Conservation (phyloP, 306 rosid genomes). For the Senna tora region DNA sequence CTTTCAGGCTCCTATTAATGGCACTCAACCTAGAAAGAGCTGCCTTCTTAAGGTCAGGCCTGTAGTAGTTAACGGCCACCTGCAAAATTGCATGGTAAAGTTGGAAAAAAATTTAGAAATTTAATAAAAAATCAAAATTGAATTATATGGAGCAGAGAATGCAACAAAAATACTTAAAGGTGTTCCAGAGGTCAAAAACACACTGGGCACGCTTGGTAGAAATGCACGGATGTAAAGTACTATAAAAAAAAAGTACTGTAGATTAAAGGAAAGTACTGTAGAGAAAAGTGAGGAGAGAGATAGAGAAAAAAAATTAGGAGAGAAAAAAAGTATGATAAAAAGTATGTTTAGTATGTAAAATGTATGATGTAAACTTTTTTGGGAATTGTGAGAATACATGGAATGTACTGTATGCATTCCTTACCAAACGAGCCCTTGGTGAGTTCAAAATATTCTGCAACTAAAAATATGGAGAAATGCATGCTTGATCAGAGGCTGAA, state of each 20-base stretch:
- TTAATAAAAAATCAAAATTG: not conserved
- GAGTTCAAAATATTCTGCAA: not conserved
- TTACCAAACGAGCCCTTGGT: no score
- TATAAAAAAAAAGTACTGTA: no score
- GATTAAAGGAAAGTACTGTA: no score
- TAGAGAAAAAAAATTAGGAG: no score
- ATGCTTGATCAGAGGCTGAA: not conserved
- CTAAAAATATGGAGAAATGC: not conserved
- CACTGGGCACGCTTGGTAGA: no score
- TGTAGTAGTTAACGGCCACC: conserved; percentile 80
- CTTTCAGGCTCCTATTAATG: conserved; percentile 81
- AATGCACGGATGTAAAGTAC: no score
- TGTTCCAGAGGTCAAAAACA: not conserved
- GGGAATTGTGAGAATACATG: no score
- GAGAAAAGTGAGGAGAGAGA: no score
- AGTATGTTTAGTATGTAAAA: no score
- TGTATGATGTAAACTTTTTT: no score
- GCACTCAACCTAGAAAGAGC: conserved; percentile 94
- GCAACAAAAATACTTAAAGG: not conserved
- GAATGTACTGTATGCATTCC: no score
- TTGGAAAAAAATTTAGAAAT: not conserved
- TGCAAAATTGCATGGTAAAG: conserved; percentile 28
- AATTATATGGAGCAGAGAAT: not conserved
- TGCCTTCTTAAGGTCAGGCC: conserved; percentile 87
- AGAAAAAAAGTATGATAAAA: no score